A percentile compares a stretch with the other conserved stretches of the same genome.
Evolutionary conservation across 2,329 filamentous ascomycete genomes (phyloP).

Genomic region (Didymosphaeria variabile): DNA sequence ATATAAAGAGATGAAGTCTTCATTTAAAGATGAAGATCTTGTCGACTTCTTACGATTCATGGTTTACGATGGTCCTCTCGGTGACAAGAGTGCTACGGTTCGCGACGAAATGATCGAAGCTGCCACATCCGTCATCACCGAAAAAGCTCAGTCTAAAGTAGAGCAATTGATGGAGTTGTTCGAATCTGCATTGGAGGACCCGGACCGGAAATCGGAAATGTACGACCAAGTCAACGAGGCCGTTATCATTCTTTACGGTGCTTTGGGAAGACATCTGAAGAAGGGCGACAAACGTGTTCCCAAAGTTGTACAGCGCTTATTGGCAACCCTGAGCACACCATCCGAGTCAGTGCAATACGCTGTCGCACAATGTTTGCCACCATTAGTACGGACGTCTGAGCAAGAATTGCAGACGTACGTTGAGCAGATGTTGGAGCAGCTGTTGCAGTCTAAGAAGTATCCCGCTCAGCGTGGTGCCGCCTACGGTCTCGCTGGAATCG

Average conservation of each 20-base stretch:
- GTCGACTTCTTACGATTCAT: conserved; percentile 84
- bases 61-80: conserved; percentile 85
- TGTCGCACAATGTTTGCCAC: conserved; percentile 91
- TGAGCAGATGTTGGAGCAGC: conserved; percentile 78
- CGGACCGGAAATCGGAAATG: conserved; percentile 80
- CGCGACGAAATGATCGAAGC: conserved; percentile 92
- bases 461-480: conserved; percentile 92
- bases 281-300: conserved; percentile 87
- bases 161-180: conserved; percentile 93
- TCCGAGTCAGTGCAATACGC: conserved; percentile 98
- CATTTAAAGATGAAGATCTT: conserved; percentile 74
- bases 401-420: conserved; percentile 84
- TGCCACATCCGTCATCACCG: conserved; percentile 80
- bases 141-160: conserved; percentile 82
- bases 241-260: conserved; percentile 96
- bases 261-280: conserved; percentile 85
- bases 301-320: conserved; percentile 83
- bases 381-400: conserved; percentile 82
- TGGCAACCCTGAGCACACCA: conserved; percentile 89
- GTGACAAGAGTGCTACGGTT: conserved; percentile 79
- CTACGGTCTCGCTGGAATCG: conserved; percentile 90
- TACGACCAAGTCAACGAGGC: conserved; percentile 95
- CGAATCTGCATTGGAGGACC: conserved; percentile 84
- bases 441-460: conserved; percentile 90
- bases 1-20: conserved; percentile 80